Evolutionary conservation across 148 eudicot species (phyloP), one percentile per base, ranked within the genome.

Genomic region (Rhododendron kiyosumense): DNA sequence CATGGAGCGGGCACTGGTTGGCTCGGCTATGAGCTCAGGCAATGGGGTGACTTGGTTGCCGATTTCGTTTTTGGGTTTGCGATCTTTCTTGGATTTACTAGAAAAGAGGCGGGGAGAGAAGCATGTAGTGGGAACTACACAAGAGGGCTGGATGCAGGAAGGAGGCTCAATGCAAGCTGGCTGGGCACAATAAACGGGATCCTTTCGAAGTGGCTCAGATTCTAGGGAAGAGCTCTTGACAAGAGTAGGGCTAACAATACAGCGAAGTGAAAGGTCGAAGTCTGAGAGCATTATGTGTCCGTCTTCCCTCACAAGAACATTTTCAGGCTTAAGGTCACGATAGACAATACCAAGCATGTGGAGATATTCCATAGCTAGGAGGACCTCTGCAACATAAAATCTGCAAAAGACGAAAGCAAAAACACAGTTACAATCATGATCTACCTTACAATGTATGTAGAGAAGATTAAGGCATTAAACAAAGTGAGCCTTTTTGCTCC

Each of bases 231-330:
- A 90, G 41, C 89, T 45, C 88, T 87, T 92, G 51, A 93, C 89
- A 15, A 94, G 88, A 67, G 95, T 93, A 14, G 95, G 93, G 84
- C 92, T 93, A 20, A 94, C 94, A 11, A 87, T 46, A 85, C 96
- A 93, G n/a, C 94, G 94, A 34, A 94, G 95, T 13, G 95, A 93
- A 81, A 93, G 93, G 61, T 94, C 96, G 82, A 94, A 94, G 85
- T 94, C 96, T 14, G 95, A 92, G 28, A 94, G 94, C 96, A 94
- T 94, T 81, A 94, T 92, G 82, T 94, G 97, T 38, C 95, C 97
- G 57, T 94, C 95, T 67, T 94, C 95, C 86, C 97, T 89, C 52
- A 94, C 95, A 30, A 93, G 92, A 49, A 94, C 93, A 36, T 94
- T 94, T 85, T 94, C 96, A 1, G 96, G 96, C 87, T 93, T 93